These are phyloP conservation scores for Volvox africanus DNA, from an alignment of 139 green algal species.

Conservation along the genomic window DNA sequence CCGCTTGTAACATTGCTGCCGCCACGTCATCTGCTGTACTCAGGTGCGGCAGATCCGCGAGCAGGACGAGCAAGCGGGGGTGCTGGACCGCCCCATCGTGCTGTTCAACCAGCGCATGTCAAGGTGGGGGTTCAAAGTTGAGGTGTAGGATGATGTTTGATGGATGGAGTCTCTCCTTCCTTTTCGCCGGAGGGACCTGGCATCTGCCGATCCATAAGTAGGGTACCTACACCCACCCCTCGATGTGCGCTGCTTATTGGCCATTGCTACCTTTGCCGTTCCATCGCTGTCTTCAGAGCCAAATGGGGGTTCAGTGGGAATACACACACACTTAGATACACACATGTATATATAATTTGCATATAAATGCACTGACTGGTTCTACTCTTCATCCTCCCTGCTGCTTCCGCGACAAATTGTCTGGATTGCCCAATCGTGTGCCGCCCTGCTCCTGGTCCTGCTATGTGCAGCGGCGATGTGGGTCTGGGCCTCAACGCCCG, in stretches of 20 bases:
- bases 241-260: too few relatives aligned
- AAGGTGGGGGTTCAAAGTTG: slow-evolving; percentile 52
- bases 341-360: too few relatives aligned
- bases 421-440: background rate
- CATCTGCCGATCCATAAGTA: too few relatives aligned
- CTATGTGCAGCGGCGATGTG: slow-evolving; percentile 86
- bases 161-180: background rate
- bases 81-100: slow-evolving; percentile 71
- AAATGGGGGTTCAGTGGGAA: too few relatives aligned
- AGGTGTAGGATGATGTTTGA: background rate
- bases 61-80: slow-evolving; percentile 60
- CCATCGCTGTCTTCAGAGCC: too few relatives aligned
- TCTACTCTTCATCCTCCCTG: too few relatives aligned
- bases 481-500: slow-evolving; percentile 94
- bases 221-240: too few relatives aligned
- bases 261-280: too few relatives aligned
- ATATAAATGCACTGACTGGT: too few relatives aligned
- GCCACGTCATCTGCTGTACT: background rate
- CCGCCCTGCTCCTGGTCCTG: background rate
- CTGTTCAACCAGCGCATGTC: slow-evolving; percentile 94
- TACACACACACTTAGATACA: too few relatives aligned
- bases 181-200: background rate
- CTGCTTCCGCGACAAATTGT: too few relatives aligned
- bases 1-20: too few relatives aligned
- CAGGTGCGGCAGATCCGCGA: slow-evolving; percentile 25